Evolutionary conservation across 2,329 filamentous ascomycete species (phyloP).

Genomic region (Sporothrix globosa): DNA sequence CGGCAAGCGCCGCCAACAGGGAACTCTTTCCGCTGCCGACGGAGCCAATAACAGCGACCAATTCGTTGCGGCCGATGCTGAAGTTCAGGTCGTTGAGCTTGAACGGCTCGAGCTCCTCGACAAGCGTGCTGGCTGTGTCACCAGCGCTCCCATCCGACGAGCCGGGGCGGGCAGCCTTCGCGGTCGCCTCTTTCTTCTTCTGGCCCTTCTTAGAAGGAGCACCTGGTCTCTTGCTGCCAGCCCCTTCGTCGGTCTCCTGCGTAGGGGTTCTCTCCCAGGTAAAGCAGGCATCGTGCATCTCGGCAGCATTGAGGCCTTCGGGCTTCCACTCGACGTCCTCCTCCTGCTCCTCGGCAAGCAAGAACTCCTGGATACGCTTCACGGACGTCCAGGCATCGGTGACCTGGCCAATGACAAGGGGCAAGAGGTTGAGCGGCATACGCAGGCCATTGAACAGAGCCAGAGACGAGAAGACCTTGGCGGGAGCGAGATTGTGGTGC

Average conservation of each 20-base stretch:
- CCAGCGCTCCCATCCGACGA: slow-evolving; percentile 48
- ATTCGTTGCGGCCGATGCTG: slow-evolving; percentile 70
- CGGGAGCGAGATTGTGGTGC: slow-evolving; percentile 70
- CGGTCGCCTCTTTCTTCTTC: slow-evolving; percentile 29
- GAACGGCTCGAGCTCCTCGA: slow-evolving; percentile 68
- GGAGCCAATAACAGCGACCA: slow-evolving; percentile 83
- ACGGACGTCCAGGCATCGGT: slow-evolving; percentile 88
- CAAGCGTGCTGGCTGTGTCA: slow-evolving; percentile 59
- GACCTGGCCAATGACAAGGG: slow-evolving; percentile 83
- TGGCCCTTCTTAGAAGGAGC: slow-evolving; percentile 43
- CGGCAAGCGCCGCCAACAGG: slow-evolving; percentile 82
- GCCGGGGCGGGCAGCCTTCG: slow-evolving; percentile 12
- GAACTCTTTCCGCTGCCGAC: slow-evolving; percentile 92
- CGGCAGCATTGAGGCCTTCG: slow-evolving; percentile 69
- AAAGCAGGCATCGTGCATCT: slow-evolving; percentile 73
- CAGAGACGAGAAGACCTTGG: slow-evolving; percentile 86
- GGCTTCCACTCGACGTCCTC: slow-evolving; percentile 65
- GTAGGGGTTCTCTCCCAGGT: slow-evolving; percentile 78
- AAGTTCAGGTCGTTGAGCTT: slow-evolving; percentile 70
- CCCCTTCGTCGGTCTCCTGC: slow-evolving; percentile 56
- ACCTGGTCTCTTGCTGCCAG: slow-evolving; percentile 42
- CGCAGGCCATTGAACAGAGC: slow-evolving; percentile 91
- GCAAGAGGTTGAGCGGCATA: slow-evolving; percentile 85
- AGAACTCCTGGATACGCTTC: slow-evolving; percentile 82
- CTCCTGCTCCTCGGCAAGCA: slow-evolving; percentile 80